These are phyloP conservation scores for Microglena sp. DNA, from an alignment of 139 green algal genomes.

Conservation along the genomic window DNA sequence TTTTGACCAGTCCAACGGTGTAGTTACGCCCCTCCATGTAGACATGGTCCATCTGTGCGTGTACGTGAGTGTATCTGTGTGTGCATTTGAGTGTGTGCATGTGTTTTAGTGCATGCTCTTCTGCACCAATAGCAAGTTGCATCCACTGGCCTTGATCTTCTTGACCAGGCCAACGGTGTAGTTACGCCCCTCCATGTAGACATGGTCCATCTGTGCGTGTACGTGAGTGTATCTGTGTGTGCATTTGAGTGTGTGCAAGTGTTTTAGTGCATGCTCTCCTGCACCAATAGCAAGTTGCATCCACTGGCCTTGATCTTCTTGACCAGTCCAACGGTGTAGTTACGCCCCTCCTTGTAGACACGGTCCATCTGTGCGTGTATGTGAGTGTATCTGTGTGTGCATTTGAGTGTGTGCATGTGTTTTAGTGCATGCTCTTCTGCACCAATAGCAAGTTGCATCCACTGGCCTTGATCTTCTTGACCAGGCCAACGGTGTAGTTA, in stretches of 20 bases:
- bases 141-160: slow-evolving; percentile 89
- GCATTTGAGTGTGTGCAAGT: too few relatives aligned
- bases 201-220: slow-evolving; percentile 36
- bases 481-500: slow-evolving; percentile 96
- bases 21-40: neutral
- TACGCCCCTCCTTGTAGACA: slow-evolving; percentile 93
- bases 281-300: slow-evolving; percentile 97
- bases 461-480: slow-evolving; percentile 95
- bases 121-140: slow-evolving; percentile 98
- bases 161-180: slow-evolving; percentile 70
- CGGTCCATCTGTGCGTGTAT: slow-evolving; percentile 63
- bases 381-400: too few relatives aligned
- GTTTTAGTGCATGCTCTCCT: slow-evolving; percentile 99
- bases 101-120: too few relatives aligned
- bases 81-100: too few relatives aligned
- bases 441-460: slow-evolving; percentile 98
- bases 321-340: slow-evolving; percentile 96
- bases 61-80: neutral
- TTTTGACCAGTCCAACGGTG: neutral
- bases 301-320: slow-evolving; percentile 95
- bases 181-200: slow-evolving; percentile 34
- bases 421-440: slow-evolving; percentile 99
- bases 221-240: too few relatives aligned
- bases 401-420: too few relatives aligned
- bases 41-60: neutral